Evolutionary conservation across 2,329 filamentous ascomycete genomes (phyloP).

Genomic region (Sporothrix schenckii): DNA sequence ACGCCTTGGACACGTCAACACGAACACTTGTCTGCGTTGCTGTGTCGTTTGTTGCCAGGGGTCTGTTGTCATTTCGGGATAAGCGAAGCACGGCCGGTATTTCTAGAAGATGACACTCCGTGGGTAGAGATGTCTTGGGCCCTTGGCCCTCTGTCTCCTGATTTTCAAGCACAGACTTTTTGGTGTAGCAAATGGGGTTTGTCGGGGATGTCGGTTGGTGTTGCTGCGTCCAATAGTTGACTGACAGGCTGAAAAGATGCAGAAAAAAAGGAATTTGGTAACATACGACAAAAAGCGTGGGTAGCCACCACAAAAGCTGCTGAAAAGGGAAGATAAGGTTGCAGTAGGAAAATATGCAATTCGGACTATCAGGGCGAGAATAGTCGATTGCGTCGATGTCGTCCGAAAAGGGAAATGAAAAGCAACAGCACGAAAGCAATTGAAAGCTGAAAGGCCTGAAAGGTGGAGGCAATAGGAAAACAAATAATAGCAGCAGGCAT

Average conservation of each 20-base stretch:
- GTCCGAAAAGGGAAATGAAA: constrained; percentile 19
- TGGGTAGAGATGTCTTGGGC: constrained; percentile 9
- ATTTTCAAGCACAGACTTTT: constrained; percentile 16
- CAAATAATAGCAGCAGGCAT: neutral
- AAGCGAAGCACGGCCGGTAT: constrained; percentile 13
- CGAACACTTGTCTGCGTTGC: constrained; percentile 2
- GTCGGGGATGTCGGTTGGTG: neutral
- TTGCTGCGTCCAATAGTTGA: constrained; percentile 18
- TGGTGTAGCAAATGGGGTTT: constrained; percentile 15
- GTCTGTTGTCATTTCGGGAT: constrained; percentile 13
- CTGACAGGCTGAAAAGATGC: neutral
- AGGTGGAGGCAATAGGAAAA: neutral
- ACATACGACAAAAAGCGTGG: constrained; percentile 10
- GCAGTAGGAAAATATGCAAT: constrained; percentile 12
- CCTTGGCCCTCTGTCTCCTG: constrained; percentile 4
- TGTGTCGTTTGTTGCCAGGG: neutral
- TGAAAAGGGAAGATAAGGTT: constrained; percentile 1
- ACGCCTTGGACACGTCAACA: constrained; percentile 12
- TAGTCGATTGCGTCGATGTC: constrained; percentile 8
- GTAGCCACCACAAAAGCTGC: neutral
- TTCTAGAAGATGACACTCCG: constrained; percentile 5
- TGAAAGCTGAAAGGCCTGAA: neutral
- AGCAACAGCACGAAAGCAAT: neutral
- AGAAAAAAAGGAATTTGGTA: constrained; percentile 30
- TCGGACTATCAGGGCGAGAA: neutral